phyloP scores from a whole-genome alignment of 352 stramenopile species.

The Phytophthora tubulina region DNA sequence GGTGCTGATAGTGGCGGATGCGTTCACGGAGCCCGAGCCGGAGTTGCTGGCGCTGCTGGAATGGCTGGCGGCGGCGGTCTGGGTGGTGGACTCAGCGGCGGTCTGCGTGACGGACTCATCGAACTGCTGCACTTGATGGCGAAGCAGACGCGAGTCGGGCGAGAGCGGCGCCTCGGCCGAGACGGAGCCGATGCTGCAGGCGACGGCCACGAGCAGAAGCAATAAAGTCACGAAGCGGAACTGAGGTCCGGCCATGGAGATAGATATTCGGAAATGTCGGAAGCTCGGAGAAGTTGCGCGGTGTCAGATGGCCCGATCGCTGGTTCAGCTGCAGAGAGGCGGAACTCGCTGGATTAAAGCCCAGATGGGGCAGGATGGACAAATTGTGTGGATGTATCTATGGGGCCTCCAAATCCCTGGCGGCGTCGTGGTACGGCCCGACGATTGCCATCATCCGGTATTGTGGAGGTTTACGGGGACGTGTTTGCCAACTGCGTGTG shows the following conservation, averaged over 20 bases:
- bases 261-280: slow-evolving; percentile 24
- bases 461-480: slow-evolving; percentile 15
- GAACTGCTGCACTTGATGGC: slow-evolving; percentile 12
- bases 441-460: not conserved
- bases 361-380: slow-evolving; percentile 27
- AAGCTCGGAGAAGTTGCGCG: slow-evolving; percentile 8
- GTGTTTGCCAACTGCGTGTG: slow-evolving; percentile 1
- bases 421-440: not conserved
- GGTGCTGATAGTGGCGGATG: slow-evolving; percentile 15
- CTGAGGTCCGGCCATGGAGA: slow-evolving; percentile 21
- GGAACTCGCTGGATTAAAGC: slow-evolving; percentile 26
- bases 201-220: slow-evolving; percentile 34
- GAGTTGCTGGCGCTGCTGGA: slow-evolving; percentile 14
- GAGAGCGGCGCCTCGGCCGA: slow-evolving; percentile 16
- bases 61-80: not conserved
- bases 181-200: slow-evolving; percentile 21
- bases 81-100: too few species aligned
- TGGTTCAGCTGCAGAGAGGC: slow-evolving; percentile 22
- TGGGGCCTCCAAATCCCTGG: slow-evolving; percentile 25
- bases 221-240: slow-evolving; percentile 13
- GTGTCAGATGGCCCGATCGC: slow-evolving; percentile 9
- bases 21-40: slow-evolving; percentile 2
- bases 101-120: slow-evolving; percentile 11
- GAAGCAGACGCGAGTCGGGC: slow-evolving; percentile 20
- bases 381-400: slow-evolving; percentile 13